phyloP scores from a whole-genome alignment of 2,329 filamentous ascomycete species.

The Rutstroemia sydowiana region DNA sequence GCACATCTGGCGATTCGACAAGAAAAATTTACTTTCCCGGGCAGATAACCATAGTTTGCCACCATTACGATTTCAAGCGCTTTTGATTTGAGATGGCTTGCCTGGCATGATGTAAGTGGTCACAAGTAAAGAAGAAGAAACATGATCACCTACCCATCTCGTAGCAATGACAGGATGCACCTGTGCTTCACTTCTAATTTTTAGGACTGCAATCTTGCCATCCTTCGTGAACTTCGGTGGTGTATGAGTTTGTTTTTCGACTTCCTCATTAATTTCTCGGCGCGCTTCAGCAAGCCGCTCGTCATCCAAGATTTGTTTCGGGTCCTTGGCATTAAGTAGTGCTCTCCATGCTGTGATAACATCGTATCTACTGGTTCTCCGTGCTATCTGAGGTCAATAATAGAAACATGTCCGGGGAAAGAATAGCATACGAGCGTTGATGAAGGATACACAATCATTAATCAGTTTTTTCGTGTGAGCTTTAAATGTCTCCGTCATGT shows the following conservation, averaged over 20 bases:
- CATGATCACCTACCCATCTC: conserved; percentile 39
- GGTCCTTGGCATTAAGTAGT: conserved; percentile 42
- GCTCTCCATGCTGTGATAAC: conserved; percentile 54
- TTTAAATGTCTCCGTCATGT: conserved; percentile 55
- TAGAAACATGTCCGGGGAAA: background rate
- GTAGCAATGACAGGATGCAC: conserved; percentile 62
- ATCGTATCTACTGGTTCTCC: conserved; percentile 53
- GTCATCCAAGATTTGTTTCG: conserved; percentile 44
- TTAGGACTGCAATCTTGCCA: conserved; percentile 53
- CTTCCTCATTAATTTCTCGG: conserved; percentile 52
- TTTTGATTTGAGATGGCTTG: conserved; percentile 49
- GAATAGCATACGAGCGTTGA: conserved; percentile 46
- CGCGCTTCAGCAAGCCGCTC: conserved; percentile 44
- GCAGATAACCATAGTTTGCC: conserved; percentile 59
- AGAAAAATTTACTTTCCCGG: conserved; percentile 58
- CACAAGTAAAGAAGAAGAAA: background rate
- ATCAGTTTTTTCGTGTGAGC: conserved; percentile 52
- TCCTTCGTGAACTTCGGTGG: conserved; percentile 58
- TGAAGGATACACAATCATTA: conserved; percentile 54
- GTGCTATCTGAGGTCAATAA: conserved; percentile 28
- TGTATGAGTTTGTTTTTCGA: conserved; percentile 52
- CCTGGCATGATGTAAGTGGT: conserved; percentile 22
- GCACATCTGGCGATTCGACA: conserved; percentile 55
- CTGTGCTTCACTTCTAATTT: conserved; percentile 52
- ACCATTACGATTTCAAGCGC: conserved; percentile 57